phyloP scores from a whole-genome alignment of 2,329 filamentous ascomycete species.

The Paraphoma sp. region DNA sequence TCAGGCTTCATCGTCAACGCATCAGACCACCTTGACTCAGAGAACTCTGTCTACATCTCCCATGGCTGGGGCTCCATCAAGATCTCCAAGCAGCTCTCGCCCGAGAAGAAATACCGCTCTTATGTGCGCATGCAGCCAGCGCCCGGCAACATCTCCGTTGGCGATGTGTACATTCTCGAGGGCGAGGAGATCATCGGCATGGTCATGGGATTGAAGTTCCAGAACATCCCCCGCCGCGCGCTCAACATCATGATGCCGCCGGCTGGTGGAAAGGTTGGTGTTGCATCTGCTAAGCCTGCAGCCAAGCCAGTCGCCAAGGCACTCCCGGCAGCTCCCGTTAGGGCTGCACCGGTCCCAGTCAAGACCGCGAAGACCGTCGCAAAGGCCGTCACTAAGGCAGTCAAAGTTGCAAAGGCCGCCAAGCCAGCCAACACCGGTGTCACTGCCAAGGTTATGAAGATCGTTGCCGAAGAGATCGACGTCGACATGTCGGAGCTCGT shows the following conservation, averaged over 20 bases:
- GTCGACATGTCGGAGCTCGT: slow-evolving; percentile 65
- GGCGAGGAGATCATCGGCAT: slow-evolving; percentile 65
- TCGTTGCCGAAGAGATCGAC: slow-evolving; percentile 71
- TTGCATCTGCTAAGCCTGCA: slow-evolving; percentile 34
- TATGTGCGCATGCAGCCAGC: slow-evolving; percentile 68
- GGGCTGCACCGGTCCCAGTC: slow-evolving; percentile 37
- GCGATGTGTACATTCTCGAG: slow-evolving; percentile 67
- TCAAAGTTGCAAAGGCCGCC: slow-evolving; percentile 57
- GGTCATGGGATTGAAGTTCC: slow-evolving; percentile 70
- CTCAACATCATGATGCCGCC: slow-evolving; percentile 73
- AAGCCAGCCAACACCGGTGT: slow-evolving; percentile 59
- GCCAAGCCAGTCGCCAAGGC: slow-evolving; percentile 44
- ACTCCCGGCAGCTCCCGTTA: slow-evolving; percentile 46
- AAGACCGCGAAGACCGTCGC: slow-evolving; percentile 61
- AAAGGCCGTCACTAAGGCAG: slow-evolving; percentile 46
- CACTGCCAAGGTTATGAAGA: slow-evolving; percentile 65
- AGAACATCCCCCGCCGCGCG: slow-evolving; percentile 69
- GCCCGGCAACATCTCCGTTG: slow-evolving; percentile 62
- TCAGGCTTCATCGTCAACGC: slow-evolving; percentile 68
- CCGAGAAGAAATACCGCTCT: slow-evolving; percentile 62
- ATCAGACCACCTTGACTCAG: slow-evolving; percentile 64
- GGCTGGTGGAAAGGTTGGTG: slow-evolving; percentile 53
- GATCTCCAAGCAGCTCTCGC: slow-evolving; percentile 59
- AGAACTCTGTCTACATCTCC: slow-evolving; percentile 66
- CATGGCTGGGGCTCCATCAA: slow-evolving; percentile 68